These are phyloP conservation scores for Orbilia oligospora DNA, from an alignment of 2,329 filamentous ascomycete genomes.

Conservation along the genomic window DNA sequence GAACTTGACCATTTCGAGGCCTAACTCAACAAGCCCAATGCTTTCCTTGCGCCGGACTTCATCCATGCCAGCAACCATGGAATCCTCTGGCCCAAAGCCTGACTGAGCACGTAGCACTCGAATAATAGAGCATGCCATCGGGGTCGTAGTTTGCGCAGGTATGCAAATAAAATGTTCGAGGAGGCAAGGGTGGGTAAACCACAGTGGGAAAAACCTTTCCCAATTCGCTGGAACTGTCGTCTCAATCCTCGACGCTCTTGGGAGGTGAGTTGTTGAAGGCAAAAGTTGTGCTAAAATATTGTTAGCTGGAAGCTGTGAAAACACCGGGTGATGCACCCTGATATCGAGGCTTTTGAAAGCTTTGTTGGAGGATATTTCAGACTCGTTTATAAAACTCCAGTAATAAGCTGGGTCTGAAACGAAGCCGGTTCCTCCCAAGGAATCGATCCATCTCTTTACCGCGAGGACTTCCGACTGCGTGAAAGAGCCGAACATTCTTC, in stretches of 20 bases:
- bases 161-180: slow-evolving; percentile 67
- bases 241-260: slow-evolving; percentile 21
- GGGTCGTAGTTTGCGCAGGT: slow-evolving; percentile 66
- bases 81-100: slow-evolving; percentile 66
- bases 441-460: slow-evolving; percentile 68
- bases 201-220: slow-evolving; percentile 61
- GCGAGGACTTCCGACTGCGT: slow-evolving; percentile 68
- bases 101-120: slow-evolving; percentile 67
- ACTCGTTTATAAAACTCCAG: slow-evolving; percentile 28
- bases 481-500: slow-evolving; percentile 71
- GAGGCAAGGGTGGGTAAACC: slow-evolving; percentile 67
- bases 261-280: slow-evolving; percentile 12
- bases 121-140: slow-evolving; percentile 66
- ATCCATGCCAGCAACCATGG: slow-evolving; percentile 67
- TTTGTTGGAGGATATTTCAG: slow-evolving; percentile 11
- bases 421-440: slow-evolving; percentile 61
- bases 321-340: slow-evolving; percentile 34
- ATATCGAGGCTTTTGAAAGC: slow-evolving; percentile 26
- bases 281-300: slow-evolving; percentile 18
- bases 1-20: slow-evolving; percentile 23
- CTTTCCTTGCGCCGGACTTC: slow-evolving; percentile 63
- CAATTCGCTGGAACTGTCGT: neutral
- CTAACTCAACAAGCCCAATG: slow-evolving; percentile 26
- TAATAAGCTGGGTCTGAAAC: slow-evolving; percentile 7
- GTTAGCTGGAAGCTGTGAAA: slow-evolving; percentile 1